phyloP scores from a whole-genome alignment of 2,329 filamentous ascomycete genomes.

The Coniochaeta sp. region DNA sequence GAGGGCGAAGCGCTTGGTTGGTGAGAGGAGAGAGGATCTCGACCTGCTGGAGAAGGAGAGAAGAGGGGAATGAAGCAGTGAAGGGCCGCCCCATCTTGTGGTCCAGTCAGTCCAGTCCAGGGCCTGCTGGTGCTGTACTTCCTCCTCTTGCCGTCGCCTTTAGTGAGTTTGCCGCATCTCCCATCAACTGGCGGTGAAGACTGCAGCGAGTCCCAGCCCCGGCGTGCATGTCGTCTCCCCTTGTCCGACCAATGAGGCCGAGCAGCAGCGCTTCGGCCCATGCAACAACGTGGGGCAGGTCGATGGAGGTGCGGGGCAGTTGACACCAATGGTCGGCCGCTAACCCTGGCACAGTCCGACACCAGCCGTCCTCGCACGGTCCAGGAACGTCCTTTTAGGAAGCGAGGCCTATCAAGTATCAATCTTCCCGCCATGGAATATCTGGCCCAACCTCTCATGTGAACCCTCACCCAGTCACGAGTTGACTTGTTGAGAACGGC shows the following conservation, averaged over 20 bases:
- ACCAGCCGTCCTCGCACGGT: not conserved
- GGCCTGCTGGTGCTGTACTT: not conserved
- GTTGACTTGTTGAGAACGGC: not conserved
- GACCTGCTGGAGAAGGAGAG: slow-evolving; percentile 15
- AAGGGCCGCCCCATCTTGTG: not conserved
- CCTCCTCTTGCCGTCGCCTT: not conserved
- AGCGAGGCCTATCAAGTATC: not conserved
- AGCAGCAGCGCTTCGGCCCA: not conserved
- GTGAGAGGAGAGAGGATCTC: not conserved
- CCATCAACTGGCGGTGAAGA: slow-evolving; percentile 7
- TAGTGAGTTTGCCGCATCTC: slow-evolving; percentile 1
- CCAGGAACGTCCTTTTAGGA: not conserved
- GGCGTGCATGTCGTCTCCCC: slow-evolving; percentile 1
- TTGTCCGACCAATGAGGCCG: not conserved
- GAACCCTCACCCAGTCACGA: not conserved
- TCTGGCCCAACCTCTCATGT: not conserved
- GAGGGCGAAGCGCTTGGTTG: not conserved
- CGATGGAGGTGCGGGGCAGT: not conserved
- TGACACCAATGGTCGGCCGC: not conserved
- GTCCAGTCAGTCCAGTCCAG: not conserved
- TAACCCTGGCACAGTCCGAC: not conserved
- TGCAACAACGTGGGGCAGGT: not conserved
- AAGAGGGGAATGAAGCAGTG: slow-evolving; percentile 12
- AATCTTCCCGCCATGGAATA: not conserved
- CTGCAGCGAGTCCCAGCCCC: slow-evolving; percentile 4